Evolutionary conservation across 495 filamentous ascomycete species (phyloP), one percentile per base, ranked within the genome.

Genomic region (Penicillium subrubescens): DNA sequence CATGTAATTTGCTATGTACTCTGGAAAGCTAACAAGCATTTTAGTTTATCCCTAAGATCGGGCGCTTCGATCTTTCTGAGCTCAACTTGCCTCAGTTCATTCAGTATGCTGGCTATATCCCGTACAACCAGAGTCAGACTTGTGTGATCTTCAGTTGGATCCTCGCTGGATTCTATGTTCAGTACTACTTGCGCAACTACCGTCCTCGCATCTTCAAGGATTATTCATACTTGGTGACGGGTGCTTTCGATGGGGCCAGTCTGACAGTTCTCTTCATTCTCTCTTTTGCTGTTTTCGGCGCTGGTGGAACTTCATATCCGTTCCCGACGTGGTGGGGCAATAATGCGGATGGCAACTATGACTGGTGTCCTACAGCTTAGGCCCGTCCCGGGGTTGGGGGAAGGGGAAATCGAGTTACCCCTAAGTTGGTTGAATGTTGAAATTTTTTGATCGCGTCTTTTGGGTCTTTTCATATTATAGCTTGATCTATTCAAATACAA

Each of bases 251-350:
- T 66, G 86, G 86, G 35, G 86, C 78, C 5, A 80, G 74, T 44
- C 75, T 81, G 53, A 72, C 78, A 4, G 71, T 84, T 0, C 72
- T 87, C 0, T 88, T 88, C 59, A 79, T 88, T 35, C 74, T 88
- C 7, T 82, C 82, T 0, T 88, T 88, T 70, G 84, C 86, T 2
- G 83, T 88, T 1, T 82, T 85, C 31, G 86, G 86, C 0, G 86
- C 73, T 15, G 69, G 67, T 61, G 80, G 80, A 4, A 8, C 52
- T 8, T 57, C 67, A 15, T 58, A 64, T n/a, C 55, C 68, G 3
- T 76, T 78, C 63, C 77, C 73, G 1, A 69, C 64, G 8, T 86
- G 83, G 83, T 85, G 82, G 82, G 84, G 84, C 17, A 86, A 86
- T n/a, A 71, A 71, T 48, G 19, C 23, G 0, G 39, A 69, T 35